Evolutionary conservation across 345 rosid species (phyloP).

Genomic region (Populus pruinosa): DNA sequence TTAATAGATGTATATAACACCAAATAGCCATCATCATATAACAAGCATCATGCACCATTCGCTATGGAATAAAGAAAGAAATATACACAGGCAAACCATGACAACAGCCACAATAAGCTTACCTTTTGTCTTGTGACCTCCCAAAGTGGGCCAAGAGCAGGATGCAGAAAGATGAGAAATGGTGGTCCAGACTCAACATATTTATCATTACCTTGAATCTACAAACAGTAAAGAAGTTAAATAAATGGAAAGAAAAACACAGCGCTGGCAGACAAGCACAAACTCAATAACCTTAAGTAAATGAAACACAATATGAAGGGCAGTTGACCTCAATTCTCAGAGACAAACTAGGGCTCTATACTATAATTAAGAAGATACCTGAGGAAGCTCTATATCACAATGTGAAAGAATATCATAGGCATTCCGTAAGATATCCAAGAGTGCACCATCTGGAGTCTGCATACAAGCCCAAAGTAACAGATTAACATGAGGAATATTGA

Average conservation of each 20-base stretch:
- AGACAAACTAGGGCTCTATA: background rate
- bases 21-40: background rate
- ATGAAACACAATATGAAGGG: background rate
- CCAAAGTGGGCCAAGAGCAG: slow-evolving; percentile 96
- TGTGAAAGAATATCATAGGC: slow-evolving; percentile 75
- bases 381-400: slow-evolving; percentile 65
- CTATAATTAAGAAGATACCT: slow-evolving; percentile 39
- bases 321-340: slow-evolving; percentile 8
- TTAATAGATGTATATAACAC: background rate
- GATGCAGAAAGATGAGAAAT: slow-evolving; percentile 85
- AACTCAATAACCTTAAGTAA: background rate
- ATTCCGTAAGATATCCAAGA: slow-evolving; percentile 80
- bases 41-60: background rate
- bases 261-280: background rate
- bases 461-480: slow-evolving; percentile 13
- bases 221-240: slow-evolving; percentile 12
- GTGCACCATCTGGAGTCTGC: slow-evolving; percentile 95
- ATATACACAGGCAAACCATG: background rate
- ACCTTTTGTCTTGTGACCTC: slow-evolving; percentile 84
- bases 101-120: slow-evolving; percentile 17
- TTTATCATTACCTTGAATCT: slow-evolving; percentile 64
- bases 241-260: slow-evolving; percentile 3
- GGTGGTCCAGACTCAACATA: slow-evolving; percentile 73
- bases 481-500: slow-evolving; percentile 15
- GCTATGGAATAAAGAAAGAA: background rate